These are phyloP conservation scores for Xylariaceae sp. DNA, from an alignment of 2,329 filamentous ascomycete species.

Conservation along the genomic window DNA sequence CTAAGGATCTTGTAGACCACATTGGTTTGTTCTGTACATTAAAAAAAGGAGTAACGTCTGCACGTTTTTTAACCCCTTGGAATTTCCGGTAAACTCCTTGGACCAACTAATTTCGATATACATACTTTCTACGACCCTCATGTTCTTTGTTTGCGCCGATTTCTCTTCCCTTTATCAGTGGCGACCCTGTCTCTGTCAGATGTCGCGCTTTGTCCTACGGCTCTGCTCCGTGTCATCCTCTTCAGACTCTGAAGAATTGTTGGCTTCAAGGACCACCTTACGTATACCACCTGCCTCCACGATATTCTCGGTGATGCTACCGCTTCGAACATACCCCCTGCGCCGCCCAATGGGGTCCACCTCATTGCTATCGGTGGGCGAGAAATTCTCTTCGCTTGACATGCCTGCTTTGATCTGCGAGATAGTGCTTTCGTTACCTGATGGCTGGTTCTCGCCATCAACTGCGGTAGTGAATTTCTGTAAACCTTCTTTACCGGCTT, in stretches of 20 bases:
- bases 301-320: slow-evolving; percentile 78
- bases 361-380: slow-evolving; percentile 30
- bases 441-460: slow-evolving; percentile 18
- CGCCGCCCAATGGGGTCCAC: slow-evolving; percentile 27
- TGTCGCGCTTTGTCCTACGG: slow-evolving; percentile 4
- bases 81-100: no score
- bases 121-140: slow-evolving; percentile 29
- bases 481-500: slow-evolving; percentile 25
- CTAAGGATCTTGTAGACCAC: no score
- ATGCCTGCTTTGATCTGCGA: slow-evolving; percentile 28
- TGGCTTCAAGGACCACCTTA: slow-evolving; percentile 76
- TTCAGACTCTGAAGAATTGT: slow-evolving; percentile 52
- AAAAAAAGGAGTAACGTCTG: no score
- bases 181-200: slow-evolving; percentile 25
- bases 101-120: no score
- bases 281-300: slow-evolving; percentile 73
- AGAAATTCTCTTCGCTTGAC: slow-evolving; percentile 27
- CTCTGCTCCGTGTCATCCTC: slow-evolving; percentile 13
- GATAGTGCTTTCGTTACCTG: slow-evolving; percentile 25
- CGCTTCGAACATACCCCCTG: slow-evolving; percentile 64
- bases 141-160: slow-evolving; percentile 43
- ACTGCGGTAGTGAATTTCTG: slow-evolving; percentile 25
- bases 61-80: no score
- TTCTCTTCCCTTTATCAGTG: slow-evolving; percentile 22
- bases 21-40: no score